These are phyloP conservation scores for Ophiocordyceps camponoti-leonardi DNA, from an alignment of 2,329 filamentous ascomycete genomes.

Conservation along the genomic window DNA sequence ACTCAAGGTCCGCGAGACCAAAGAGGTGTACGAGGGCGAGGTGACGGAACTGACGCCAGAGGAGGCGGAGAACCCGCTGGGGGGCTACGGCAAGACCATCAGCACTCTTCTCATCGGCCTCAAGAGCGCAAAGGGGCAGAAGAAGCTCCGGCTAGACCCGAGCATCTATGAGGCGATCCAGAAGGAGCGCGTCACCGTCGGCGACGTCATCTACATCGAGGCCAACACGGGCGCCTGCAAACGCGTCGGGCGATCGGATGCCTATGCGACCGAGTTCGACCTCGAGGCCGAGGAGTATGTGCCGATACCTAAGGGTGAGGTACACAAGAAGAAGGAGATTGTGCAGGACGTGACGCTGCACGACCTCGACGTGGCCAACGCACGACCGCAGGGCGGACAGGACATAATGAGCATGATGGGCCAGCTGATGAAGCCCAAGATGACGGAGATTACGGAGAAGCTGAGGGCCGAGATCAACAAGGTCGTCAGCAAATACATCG, in stretches of 20 bases:
- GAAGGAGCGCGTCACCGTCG: conserved; percentile 89
- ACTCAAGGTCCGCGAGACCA: conserved; percentile 91
- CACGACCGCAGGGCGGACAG: conserved; percentile 87
- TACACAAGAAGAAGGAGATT: conserved; percentile 99
- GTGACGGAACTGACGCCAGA: conserved; percentile 95
- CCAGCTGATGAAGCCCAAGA: conserved; percentile 97
- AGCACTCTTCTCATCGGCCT: conserved; percentile 86
- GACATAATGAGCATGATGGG: conserved; percentile 99
- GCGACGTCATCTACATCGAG: conserved; percentile 98
- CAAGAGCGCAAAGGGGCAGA: conserved; percentile 90
- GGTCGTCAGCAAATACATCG: conserved; percentile 97
- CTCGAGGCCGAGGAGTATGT: conserved; percentile 98
- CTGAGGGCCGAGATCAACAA: conserved; percentile 94
- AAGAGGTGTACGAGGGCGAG: conserved; percentile 98
- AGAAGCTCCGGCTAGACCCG: conserved; percentile 91
- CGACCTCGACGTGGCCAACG: conserved; percentile 90
- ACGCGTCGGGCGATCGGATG: conserved; percentile 86
- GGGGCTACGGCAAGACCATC: conserved; percentile 94
- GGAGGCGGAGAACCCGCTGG: conserved; percentile 93
- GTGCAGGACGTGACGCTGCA: conserved; percentile 97
- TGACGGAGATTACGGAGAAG: conserved; percentile 99
- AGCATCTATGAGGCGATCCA: conserved; percentile 99
- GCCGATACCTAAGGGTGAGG: conserved; percentile 94
- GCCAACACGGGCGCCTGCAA: conserved; percentile 98
- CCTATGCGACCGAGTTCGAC: conserved; percentile 96